These are phyloP conservation scores for Piper betle DNA, from an alignment of 164 flowering plant genomes.

Conservation along the genomic window DNA sequence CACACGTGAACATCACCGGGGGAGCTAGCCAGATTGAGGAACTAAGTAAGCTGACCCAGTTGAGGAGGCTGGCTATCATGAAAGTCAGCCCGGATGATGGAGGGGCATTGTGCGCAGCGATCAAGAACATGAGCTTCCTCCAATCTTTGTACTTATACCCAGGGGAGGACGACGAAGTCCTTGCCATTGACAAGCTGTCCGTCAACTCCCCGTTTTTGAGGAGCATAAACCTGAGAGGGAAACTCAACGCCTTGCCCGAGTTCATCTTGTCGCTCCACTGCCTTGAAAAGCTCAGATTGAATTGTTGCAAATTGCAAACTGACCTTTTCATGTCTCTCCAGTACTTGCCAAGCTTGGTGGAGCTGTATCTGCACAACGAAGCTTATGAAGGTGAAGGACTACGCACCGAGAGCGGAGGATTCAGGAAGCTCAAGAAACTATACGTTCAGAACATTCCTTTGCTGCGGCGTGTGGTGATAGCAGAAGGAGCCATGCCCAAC, in stretches of 20 bases:
- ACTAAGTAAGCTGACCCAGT: neutral
- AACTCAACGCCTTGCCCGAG: neutral
- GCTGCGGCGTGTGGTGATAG: neutral
- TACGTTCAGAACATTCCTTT: neutral
- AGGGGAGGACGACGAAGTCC: neutral
- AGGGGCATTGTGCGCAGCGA: neutral
- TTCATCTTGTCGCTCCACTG: neutral
- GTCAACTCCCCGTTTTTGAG: neutral
- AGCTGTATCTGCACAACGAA: neutral
- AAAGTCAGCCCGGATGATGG: neutral
- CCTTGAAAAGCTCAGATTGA: neutral
- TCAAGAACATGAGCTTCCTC: neutral
- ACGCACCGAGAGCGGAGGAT: neutral
- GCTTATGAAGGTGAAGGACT: neutral
- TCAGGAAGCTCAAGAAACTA: neutral
- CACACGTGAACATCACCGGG: neutral
- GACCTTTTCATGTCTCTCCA: neutral
- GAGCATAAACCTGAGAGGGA: neutral
- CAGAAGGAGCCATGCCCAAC: neutral
- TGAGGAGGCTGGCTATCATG: neutral
- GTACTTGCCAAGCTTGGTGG: neutral
- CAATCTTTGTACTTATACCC: neutral
- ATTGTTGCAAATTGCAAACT: neutral
- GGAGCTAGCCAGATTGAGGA: neutral
- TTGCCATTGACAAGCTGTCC: neutral